Percentiles rank a stretch among this genome's conserved stretches.
These are phyloP conservation scores for Ceratobasidium sp. DNA, from an alignment of 1,284 basidiomycete species.

Conservation along the genomic window DNA sequence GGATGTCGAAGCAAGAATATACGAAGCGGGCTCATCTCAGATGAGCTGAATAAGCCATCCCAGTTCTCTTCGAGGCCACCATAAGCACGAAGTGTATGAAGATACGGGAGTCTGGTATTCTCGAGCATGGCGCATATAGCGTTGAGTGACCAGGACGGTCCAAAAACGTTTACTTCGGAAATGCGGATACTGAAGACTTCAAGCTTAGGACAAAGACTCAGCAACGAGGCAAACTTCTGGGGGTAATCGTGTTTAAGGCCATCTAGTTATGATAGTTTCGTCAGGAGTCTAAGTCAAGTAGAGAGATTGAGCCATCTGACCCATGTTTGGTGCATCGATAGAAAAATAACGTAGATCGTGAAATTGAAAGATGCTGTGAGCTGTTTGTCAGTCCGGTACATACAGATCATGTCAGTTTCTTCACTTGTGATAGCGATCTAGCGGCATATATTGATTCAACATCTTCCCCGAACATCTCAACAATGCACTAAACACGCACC, in stretches of 20 bases:
- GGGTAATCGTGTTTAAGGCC: background rate
- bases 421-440: background rate
- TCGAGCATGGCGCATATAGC: conserved; percentile 2
- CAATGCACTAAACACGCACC: too few species aligned
- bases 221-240: background rate
- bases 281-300: too few species aligned
- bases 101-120: background rate
- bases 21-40: background rate
- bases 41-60: background rate
- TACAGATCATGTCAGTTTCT: background rate
- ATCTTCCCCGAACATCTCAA: too few species aligned
- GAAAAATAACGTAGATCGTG: background rate
- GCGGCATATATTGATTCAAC: background rate
- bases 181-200: background rate
- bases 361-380: background rate
- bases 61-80: background rate
- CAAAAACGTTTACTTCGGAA: background rate
- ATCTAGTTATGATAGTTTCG: too few species aligned
- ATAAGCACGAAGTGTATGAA: conserved; percentile 4
- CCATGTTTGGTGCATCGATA: background rate
- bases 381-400: background rate
- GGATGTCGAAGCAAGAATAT: background rate
- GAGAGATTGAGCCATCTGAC: background rate
- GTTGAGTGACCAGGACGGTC: background rate
- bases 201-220: background rate